phyloP scores from a whole-genome alignment of 2,329 filamentous ascomycete genomes.

The Aaosphaeria pasadenensis region DNA sequence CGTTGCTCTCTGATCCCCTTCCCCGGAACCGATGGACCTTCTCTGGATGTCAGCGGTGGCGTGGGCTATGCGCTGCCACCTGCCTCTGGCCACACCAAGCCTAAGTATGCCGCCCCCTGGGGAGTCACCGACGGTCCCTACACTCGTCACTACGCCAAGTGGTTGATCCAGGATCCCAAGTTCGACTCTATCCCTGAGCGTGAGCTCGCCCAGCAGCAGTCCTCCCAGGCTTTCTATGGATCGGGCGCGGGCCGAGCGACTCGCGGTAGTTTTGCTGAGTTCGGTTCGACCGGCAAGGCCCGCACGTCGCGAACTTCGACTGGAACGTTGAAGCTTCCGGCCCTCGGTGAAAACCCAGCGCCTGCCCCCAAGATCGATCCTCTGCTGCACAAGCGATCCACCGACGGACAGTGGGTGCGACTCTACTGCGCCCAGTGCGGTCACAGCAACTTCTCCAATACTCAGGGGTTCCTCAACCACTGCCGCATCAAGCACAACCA shows the following conservation, averaged over 20 bases:
- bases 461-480: constrained; percentile 99
- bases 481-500: constrained; percentile 93
- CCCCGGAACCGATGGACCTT: constrained; percentile 66
- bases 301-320: constrained; percentile 58
- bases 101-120: constrained; percentile 80
- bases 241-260: constrained; percentile 70
- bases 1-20: constrained; percentile 91
- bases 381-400: constrained; percentile 77
- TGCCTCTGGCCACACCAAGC: constrained; percentile 61
- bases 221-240: constrained; percentile 34
- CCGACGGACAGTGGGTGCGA: constrained; percentile 82
- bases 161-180: constrained; percentile 83
- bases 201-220: constrained; percentile 27
- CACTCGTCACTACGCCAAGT: constrained; percentile 89
- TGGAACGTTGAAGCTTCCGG: constrained; percentile 45
- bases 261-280: constrained; percentile 68
- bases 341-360: constrained; percentile 42
- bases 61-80: constrained; percentile 67
- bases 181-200: constrained; percentile 62
- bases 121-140: constrained; percentile 92
- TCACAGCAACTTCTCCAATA: constrained; percentile 89
- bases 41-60: constrained; percentile 68
- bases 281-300: constrained; percentile 47
- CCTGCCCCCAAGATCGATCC: constrained; percentile 68
- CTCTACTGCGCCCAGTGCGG: constrained; percentile 84